phyloP scores from a whole-genome alignment of 345 rosid genomes.

The Zanthoxylum bungeanum region DNA sequence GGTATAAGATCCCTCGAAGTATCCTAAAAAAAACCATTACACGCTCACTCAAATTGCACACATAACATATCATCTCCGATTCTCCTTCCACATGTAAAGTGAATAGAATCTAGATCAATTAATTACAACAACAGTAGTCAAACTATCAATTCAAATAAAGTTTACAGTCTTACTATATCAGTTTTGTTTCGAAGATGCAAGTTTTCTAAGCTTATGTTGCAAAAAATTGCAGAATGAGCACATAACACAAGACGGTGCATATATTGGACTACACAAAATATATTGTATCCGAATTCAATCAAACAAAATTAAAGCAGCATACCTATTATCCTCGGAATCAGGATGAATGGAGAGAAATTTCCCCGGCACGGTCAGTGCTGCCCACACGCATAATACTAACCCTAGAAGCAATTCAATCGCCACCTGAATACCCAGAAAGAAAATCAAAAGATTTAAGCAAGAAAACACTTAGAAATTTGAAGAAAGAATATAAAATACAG shows the following conservation, averaged over 20 bases:
- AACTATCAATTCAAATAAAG: background rate
- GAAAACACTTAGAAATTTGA: background rate
- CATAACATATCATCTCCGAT: no score
- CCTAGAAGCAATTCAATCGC: conserved; percentile 72
- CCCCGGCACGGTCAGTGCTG: conserved; percentile 87
- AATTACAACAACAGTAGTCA: background rate
- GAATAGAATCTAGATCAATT: background rate
- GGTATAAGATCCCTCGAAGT: no score
- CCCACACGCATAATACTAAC: conserved; percentile 78
- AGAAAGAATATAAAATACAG: background rate
- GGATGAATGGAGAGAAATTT: conserved; percentile 85
- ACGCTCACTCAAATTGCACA: no score
- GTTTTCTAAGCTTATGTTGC: background rate
- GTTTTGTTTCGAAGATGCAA: background rate
- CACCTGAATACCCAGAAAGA: conserved; percentile 41
- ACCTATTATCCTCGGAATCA: conserved; percentile 95
- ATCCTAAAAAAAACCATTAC: no score
- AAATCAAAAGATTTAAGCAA: background rate
- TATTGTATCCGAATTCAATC: background rate
- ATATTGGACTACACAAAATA: background rate
- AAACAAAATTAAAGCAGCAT: conserved; percentile 16
- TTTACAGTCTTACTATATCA: no score
- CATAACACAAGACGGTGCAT: background rate
- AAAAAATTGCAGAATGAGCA: background rate
- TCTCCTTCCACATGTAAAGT: background rate